A percentile compares a stretch with the other conserved stretches of the same genome.
Evolutionary conservation across 768 basidiomycete genomes (phyloP).

Genomic region (Leccinellum rugosiceps): DNA sequence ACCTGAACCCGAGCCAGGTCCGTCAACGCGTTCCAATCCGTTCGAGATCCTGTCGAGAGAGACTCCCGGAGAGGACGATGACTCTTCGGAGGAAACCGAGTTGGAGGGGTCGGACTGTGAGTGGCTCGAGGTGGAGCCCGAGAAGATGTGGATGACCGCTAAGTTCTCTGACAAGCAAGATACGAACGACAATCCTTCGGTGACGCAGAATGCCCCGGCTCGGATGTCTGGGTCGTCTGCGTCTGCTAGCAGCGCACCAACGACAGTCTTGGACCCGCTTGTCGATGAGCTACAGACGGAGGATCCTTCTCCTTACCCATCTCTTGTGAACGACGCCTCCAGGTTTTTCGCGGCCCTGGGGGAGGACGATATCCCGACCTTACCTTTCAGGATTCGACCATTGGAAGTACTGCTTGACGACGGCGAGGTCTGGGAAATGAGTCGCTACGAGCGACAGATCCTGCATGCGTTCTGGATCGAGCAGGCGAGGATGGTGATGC

Average conservation of each 20-base stretch:
- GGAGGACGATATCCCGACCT: slow-evolving; percentile 32
- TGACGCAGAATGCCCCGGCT: not conserved
- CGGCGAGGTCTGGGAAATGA: slow-evolving; percentile 53
- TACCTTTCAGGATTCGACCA: slow-evolving; percentile 37
- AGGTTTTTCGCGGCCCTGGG: slow-evolving; percentile 41
- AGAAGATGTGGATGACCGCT: slow-evolving; percentile 32
- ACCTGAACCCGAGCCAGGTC: slow-evolving; percentile 2
- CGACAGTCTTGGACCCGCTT: not conserved
- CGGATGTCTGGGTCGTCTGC: not conserved
- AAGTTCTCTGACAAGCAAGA: not conserved
- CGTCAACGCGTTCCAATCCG: slow-evolving; percentile 11
- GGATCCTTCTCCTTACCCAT: not conserved
- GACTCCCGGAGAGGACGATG: not conserved
- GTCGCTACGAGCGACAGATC: slow-evolving; percentile 42
- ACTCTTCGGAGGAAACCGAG: not conserved
- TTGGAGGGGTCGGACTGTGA: slow-evolving; percentile 10
- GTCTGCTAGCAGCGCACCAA: not conserved
- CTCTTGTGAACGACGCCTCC: slow-evolving; percentile 24
- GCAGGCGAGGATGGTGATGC: slow-evolving; percentile 34
- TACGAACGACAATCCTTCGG: not conserved
- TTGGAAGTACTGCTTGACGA: slow-evolving; percentile 36
- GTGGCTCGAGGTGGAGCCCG: not conserved
- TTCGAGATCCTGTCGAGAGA: slow-evolving; percentile 13
- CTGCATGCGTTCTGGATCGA: slow-evolving; percentile 49
- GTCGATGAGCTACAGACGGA: not conserved